Conservation (phyloP, 2,329 filamentous ascomycete species). For the Chalaropsis ovoidea region DNA sequence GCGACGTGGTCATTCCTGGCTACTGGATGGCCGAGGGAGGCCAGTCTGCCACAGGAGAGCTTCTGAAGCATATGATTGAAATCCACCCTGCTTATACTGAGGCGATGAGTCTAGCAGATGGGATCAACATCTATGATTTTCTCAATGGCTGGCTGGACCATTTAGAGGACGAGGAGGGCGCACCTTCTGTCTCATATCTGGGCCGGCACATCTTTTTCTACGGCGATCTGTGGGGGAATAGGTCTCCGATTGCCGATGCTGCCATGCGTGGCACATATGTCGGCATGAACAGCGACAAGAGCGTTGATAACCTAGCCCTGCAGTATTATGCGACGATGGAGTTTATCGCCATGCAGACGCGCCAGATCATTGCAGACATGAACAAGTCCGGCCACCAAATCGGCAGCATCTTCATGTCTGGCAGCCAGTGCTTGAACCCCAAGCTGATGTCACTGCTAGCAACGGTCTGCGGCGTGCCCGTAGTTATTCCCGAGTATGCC, state of each 20-base stretch:
- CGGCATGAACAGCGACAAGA: slow-evolving; percentile 77
- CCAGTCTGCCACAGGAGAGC: slow-evolving; percentile 89
- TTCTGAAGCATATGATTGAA: slow-evolving; percentile 88
- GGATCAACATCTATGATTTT: slow-evolving; percentile 88
- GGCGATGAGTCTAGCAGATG: slow-evolving; percentile 64
- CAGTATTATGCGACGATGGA: slow-evolving; percentile 96
- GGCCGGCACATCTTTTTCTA: slow-evolving; percentile 97
- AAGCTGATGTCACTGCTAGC: slow-evolving; percentile 87
- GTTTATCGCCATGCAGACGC: slow-evolving; percentile 94
- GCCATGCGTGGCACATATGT: slow-evolving; percentile 87
- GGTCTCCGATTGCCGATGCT: slow-evolving; percentile 83
- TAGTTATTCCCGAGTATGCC: slow-evolving; percentile 86
- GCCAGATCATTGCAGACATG: slow-evolving; percentile 91
- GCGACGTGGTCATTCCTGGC: slow-evolving; percentile 80
- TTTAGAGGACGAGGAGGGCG: slow-evolving; percentile 56
- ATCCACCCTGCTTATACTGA: slow-evolving; percentile 85
- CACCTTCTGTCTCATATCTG: slow-evolving; percentile 73
- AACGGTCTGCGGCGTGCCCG: slow-evolving; percentile 81
- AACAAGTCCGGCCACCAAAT: slow-evolving; percentile 82
- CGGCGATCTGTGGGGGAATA: slow-evolving; percentile 92
- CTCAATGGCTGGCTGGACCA: slow-evolving; percentile 78
- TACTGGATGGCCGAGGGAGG: slow-evolving; percentile 98
- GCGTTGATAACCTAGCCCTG: slow-evolving; percentile 73
- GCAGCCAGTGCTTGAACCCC: slow-evolving; percentile 91
- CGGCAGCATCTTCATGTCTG: slow-evolving; percentile 95